A percentile compares a stretch with the other conserved stretches of the same genome.
Evolutionary conservation across 2,329 filamentous ascomycete genomes (phyloP).

Genomic region (Tolypocladium tundrense): DNA sequence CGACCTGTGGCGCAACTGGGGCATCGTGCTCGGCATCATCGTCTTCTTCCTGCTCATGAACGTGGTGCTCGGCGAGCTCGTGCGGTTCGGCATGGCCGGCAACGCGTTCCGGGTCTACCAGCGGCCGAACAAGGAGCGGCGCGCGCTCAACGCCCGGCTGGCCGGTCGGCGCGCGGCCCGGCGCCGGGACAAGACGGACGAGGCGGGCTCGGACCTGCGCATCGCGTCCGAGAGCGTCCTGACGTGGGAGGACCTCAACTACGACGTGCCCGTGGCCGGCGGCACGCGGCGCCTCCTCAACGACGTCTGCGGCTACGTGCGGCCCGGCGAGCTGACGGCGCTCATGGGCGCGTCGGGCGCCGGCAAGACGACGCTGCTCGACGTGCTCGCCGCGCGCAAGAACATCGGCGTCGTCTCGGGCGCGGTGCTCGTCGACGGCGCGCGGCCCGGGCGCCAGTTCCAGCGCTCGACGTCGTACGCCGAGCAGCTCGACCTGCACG

Average conservation of each 20-base stretch:
- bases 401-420: conserved; percentile 51
- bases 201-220: conserved; percentile 37
- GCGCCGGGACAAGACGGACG: conserved; percentile 34
- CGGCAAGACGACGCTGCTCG: conserved; percentile 76
- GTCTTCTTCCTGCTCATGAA: conserved; percentile 66
- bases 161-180: conserved; percentile 47
- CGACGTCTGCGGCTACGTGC: conserved; percentile 57
- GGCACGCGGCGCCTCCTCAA: conserved; percentile 46
- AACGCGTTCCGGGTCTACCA: conserved; percentile 69
- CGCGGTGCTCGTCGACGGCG: conserved; percentile 46
- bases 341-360: conserved; percentile 79
- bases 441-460: conserved; percentile 47
- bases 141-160: conserved; percentile 54
- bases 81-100: conserved; percentile 72
- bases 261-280: conserved; percentile 54
- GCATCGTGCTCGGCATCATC: conserved; percentile 69
- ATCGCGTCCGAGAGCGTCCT: conserved; percentile 57
- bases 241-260: conserved; percentile 80
- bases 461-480: conserved; percentile 53
- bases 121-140: conserved; percentile 57
- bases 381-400: conserved; percentile 57
- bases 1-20: conserved; percentile 75
- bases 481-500: conserved; percentile 53
- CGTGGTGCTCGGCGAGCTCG: conserved; percentile 65
- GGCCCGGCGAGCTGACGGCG: conserved; percentile 66